A percentile compares a stretch with the other conserved stretches of the same genome.
Evolutionary conservation across 805 yeast species (phyloP).

Genomic region (Suhomyces pyralidae): DNA sequence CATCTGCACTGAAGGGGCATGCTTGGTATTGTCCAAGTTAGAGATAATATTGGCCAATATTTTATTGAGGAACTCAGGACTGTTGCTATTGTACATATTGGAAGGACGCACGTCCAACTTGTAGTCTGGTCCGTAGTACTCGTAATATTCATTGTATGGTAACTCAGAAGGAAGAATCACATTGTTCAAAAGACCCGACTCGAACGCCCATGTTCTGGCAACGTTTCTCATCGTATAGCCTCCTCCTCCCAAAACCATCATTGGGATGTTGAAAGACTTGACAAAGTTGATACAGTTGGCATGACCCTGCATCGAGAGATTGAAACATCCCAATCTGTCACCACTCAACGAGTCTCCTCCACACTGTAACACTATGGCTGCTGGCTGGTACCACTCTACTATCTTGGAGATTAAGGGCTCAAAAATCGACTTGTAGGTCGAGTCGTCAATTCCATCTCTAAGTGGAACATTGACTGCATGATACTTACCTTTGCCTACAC

Average conservation of each 20-base stretch:
- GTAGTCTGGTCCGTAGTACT: conserved; percentile 96
- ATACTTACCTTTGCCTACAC: conserved; percentile 81
- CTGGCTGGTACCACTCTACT: conserved; percentile 87
- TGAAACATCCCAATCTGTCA: conserved; percentile 93
- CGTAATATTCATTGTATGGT: conserved; percentile 96
- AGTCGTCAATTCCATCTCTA: conserved; percentile 93
- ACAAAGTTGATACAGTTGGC: conserved; percentile 93
- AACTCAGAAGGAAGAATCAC: conserved; percentile 55
- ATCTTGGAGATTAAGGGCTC: conserved; percentile 81
- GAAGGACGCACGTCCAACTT: conserved; percentile 91
- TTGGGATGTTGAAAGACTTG: conserved; percentile 79
- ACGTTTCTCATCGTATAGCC: conserved; percentile 98
- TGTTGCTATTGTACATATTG: conserved; percentile 94
- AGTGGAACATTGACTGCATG: conserved; percentile 84
- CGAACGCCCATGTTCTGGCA: conserved; percentile 92
- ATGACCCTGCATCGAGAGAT: conserved; percentile 89
- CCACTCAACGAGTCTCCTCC: conserved; percentile 98
- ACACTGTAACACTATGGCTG: conserved; percentile 95
- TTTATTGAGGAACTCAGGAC: conserved; percentile 87
- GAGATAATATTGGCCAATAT: conserved; percentile 71
- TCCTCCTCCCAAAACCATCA: conserved; percentile 96
- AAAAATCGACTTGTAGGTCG: conserved; percentile 75
- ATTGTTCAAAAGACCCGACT: conserved; percentile 82
- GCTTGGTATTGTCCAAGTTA: conserved; percentile 84
- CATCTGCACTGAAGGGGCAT: conserved; percentile 96